Conservation (phyloP, 164 flowering plant species). For the Vitis labrusca region DNA sequence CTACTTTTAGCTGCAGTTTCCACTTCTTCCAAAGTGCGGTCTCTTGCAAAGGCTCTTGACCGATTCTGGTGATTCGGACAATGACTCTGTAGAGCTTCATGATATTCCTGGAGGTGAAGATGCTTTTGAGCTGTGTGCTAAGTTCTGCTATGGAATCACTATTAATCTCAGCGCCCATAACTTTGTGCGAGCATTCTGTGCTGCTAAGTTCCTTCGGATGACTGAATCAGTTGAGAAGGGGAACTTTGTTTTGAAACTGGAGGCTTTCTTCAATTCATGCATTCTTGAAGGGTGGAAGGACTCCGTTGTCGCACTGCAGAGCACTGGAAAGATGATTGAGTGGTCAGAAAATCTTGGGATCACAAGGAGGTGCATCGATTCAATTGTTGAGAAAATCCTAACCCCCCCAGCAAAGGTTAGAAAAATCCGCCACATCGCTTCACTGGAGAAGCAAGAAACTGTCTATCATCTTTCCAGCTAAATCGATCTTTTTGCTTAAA, state of each 20-base stretch:
- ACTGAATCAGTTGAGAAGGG: slow-evolving; percentile 71
- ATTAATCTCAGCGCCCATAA: slow-evolving; percentile 75
- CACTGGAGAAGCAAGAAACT: not conserved
- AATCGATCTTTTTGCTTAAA: not conserved
- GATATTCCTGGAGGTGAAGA: slow-evolving; percentile 89
- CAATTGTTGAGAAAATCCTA: slow-evolving; percentile 72
- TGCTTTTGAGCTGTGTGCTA: slow-evolving; percentile 89
- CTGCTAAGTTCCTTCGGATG: slow-evolving; percentile 84
- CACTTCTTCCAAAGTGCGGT: slow-evolving; percentile 78
- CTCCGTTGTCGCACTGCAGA: slow-evolving; percentile 58
- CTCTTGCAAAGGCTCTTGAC: slow-evolving; percentile 61
- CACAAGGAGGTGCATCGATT: slow-evolving; percentile 65
- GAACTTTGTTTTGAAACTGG: slow-evolving; percentile 66
- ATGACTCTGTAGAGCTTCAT: slow-evolving; percentile 46
- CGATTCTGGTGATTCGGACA: slow-evolving; percentile 32
- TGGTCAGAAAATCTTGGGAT: slow-evolving; percentile 84
- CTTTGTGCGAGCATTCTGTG: slow-evolving; percentile 69
- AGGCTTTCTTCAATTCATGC: slow-evolving; percentile 75
- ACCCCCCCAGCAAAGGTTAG: slow-evolving; percentile 62
- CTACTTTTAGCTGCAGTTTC: slow-evolving; percentile 46
- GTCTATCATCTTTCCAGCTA: not conserved
- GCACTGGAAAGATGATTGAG: slow-evolving; percentile 46
- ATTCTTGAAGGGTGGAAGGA: slow-evolving; percentile 94
- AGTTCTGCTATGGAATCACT: slow-evolving; percentile 84
- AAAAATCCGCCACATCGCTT: not conserved